Base-by-base conservation (phyloP, 2,329 filamentous ascomycete species). In the Trichoderma simmonsii region DNA sequence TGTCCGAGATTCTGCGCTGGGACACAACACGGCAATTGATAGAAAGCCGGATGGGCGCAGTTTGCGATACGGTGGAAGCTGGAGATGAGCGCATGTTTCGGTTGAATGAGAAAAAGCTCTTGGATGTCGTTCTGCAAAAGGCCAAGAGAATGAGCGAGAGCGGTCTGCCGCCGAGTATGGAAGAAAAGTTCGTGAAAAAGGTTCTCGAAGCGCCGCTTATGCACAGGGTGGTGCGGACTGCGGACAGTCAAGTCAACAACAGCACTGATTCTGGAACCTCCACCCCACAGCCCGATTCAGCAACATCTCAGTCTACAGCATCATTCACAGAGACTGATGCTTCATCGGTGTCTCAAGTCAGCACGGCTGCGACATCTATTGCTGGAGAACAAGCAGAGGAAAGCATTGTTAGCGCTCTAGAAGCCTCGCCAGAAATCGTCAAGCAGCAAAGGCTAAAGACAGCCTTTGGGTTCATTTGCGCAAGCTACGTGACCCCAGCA, bases 41-140 rank as follows among this genome's bases (percentile, higher is more conserved):
- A 1, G 89, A 93, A 77, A 81, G 85, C 12, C 87, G 93, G 43
- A 90, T 97, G 83, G 86, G 85, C 2, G 86, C 84, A 1, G 86
- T 96, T 6, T 97, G 95, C 81, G 94, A 98, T 77, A 91, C 87
- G 0, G 92, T 97, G 12, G 92, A 96, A 39, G 93, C 92, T 1
- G 93, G 92, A 15, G 93, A 93, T 73, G 94, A 98, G 80, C 89
- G 83, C 70, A 94, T 98, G 93, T 97, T 92, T 81, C 89, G 94
- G 14, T 83, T 97, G 28, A 96, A 86, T 76, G 87, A 92, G 77
- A 83, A 85, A 14, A 97, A 94, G 78, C 86, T 98, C 1, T 77
- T 92, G 7, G 78, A 81, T 2, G 86, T 91, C 70, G 78, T 98
- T 1, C 74, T 95, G 7, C 78, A 81, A 21, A 98, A 98, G 80